Conservation (phyloP, 78 protist genomes). For the Dictyostelium firmibasis region DNA sequence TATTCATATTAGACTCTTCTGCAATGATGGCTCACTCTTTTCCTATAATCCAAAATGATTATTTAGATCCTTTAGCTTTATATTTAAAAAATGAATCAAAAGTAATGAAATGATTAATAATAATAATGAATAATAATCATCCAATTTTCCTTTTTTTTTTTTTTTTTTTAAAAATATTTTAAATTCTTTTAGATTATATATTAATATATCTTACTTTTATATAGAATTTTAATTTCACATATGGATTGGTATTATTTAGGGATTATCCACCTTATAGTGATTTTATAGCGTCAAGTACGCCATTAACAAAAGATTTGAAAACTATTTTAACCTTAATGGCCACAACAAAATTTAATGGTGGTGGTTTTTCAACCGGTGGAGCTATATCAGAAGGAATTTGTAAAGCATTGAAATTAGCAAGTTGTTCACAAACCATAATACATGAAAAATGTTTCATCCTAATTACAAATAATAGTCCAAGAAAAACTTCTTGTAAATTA, state of each 20-base stretch:
- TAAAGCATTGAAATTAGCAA: slow-evolving; percentile 20
- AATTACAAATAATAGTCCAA: slow-evolving; percentile 52
- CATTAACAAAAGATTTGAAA: slow-evolving; percentile 38
- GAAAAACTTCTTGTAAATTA: slow-evolving; percentile 24
- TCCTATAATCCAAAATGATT: not conserved
- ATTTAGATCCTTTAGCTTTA: slow-evolving; percentile 37
- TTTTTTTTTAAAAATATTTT: no score
- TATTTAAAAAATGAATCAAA: slow-evolving; percentile 4
- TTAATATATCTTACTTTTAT: not conserved
- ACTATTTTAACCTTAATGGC: slow-evolving; percentile 18
- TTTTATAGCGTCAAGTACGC: slow-evolving; percentile 30
- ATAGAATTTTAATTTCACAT: slow-evolving; percentile 15
- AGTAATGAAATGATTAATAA: no score
- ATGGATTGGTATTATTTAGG: slow-evolving; percentile 57
- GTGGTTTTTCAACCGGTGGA: slow-evolving; percentile 44
- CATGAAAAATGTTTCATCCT: slow-evolving; percentile 53
- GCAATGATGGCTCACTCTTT: slow-evolving; percentile 57
- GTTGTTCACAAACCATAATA: not conserved
- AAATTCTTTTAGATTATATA: no score
- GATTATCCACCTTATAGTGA: slow-evolving; percentile 73
- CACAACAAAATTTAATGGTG: slow-evolving; percentile 41
- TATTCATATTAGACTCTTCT: slow-evolving; percentile 54
- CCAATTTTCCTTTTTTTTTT: no score
- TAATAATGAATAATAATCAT: not conserved
- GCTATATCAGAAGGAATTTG: slow-evolving; percentile 60